Base-by-base conservation (phyloP, 345 rosid species). In the Pugionium cornutum region DNA sequence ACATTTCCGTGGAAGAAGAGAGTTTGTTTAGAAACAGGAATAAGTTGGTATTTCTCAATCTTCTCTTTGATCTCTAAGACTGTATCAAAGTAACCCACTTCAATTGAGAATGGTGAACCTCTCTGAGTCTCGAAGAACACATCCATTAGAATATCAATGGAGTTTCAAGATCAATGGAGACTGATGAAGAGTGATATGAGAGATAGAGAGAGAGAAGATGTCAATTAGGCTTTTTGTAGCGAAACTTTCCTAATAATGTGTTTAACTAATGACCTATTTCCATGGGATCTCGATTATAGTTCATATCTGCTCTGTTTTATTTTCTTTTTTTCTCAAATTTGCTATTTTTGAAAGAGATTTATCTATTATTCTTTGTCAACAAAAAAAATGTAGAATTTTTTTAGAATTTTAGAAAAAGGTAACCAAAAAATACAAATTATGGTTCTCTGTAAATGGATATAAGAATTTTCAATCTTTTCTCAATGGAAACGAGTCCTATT, bases 41-140 rank as follows among this genome's bases (percentile, higher is more conserved):
- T 87, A 4, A 73, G 76, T 31, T 83, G 88, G 78, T 84, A 82
- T 58, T 87, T 89, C 2, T 83, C 78, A 10, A 92, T 75, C 68
- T 92, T 89, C 37, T 83, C 77, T 75, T 89, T 89, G 82, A 92
- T 92, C 58, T 86, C 89, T 3, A 78, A 72, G 10, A 92, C 83
- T 0, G 92, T 82, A 42, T 92, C 98, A 7, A 78, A 86, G 79
- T 69, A 89, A 34, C 96, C 88, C 29, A 89, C 64, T 83, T 89
- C 95, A 58, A 92, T 85, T 68, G 84, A 70, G 82, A 92, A 87
- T 9, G 80, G 66, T 53, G 61, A 64, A 48, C 88, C 89, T 59
- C 68, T 62, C 27, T 76, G 83, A 26, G 79, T 66, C 41, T 87
- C 89, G 50, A 87, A 82, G 78, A 82, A 69, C 32, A 92, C 83